Evolutionary conservation across 257 asterid genomes (phyloP).

Genomic region (Primulina huaijiensis): DNA sequence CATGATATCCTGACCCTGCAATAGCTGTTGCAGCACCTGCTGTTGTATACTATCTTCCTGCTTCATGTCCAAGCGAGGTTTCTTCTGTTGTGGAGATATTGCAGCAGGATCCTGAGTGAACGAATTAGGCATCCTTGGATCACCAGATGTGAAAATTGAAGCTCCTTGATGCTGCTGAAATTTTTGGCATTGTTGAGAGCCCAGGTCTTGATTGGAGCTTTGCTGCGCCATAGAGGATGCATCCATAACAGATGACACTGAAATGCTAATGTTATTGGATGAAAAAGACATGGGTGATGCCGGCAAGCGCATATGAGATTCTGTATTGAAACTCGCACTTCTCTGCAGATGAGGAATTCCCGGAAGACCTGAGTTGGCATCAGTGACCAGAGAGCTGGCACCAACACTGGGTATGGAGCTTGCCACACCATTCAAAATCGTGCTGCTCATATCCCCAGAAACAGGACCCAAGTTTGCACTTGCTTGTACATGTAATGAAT

Average conservation of each 20-base stretch:
- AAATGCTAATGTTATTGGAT: conserved; percentile 79
- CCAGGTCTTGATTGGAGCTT: conserved; percentile 68
- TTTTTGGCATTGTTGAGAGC: conserved; percentile 49
- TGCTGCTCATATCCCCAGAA: conserved; percentile 57
- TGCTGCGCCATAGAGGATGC: conserved; percentile 79
- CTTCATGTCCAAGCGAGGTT: conserved; percentile 84
- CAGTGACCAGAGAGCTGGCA: conserved; percentile 96
- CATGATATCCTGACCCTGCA: conserved; percentile 68
- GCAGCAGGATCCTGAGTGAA: conserved; percentile 62
- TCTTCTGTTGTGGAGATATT: conserved; percentile 76
- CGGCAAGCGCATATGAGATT: conserved; percentile 91
- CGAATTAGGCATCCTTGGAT: conserved; percentile 56
- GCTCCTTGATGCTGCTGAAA: conserved; percentile 73
- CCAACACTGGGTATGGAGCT: conserved; percentile 92
- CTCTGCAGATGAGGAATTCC: conserved; percentile 83
- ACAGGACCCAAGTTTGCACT: conserved; percentile 52
- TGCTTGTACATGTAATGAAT: conserved; percentile 48
- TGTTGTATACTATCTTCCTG: conserved; percentile 82
- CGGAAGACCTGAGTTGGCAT: conserved; percentile 92
- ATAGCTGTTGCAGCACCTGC: conserved; percentile 75
- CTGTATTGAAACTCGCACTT: conserved; percentile 87
- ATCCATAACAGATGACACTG: conserved; percentile 80
- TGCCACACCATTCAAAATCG: conserved; percentile 63
- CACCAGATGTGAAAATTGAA: conserved; percentile 78
- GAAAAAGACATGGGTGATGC: conserved; percentile 95